Conservation (phyloP, 2,329 filamentous ascomycete genomes). For the Dothideomycetidae sp. region DNA sequence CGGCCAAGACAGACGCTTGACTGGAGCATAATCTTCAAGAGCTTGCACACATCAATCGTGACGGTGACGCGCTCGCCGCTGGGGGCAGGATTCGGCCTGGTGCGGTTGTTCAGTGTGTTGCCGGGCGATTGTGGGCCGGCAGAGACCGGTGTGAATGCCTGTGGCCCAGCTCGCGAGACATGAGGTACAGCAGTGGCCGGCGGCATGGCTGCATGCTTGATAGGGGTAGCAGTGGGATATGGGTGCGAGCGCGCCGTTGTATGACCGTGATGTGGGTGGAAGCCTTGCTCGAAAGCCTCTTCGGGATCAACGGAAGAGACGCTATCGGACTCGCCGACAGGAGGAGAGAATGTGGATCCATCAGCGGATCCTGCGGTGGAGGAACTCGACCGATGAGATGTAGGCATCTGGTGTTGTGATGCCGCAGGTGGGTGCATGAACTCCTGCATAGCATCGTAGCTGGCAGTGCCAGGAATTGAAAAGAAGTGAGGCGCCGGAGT, state of each 20-base stretch:
- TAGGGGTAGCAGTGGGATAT: background rate
- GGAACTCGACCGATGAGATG: background rate
- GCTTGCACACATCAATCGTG: conserved; percentile 29
- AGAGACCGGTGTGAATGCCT: background rate
- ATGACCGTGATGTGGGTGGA: background rate
- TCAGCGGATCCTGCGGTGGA: background rate
- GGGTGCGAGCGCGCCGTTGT: background rate
- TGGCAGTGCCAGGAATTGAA: conserved; percentile 7
- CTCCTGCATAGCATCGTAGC: conserved; percentile 3
- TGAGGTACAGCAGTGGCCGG: background rate
- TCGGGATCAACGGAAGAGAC: background rate
- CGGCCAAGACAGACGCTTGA: conserved; percentile 31
- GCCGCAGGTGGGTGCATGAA: background rate
- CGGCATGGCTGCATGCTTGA: background rate
- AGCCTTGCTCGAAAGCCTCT: background rate
- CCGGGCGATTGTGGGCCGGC: background rate
- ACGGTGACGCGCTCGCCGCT: conserved; percentile 21
- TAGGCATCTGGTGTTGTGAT: background rate
- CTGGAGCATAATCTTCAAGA: conserved; percentile 30
- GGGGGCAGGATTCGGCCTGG: conserved; percentile 6
- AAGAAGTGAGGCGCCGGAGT: conserved; percentile 6
- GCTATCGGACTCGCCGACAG: background rate
- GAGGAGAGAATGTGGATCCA: background rate
- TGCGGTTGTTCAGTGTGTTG: conserved; percentile 1
- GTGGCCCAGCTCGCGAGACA: too few species aligned